These are phyloP conservation scores for Dovyalis caffra DNA, from an alignment of 345 rosid genomes.

Conservation along the genomic window DNA sequence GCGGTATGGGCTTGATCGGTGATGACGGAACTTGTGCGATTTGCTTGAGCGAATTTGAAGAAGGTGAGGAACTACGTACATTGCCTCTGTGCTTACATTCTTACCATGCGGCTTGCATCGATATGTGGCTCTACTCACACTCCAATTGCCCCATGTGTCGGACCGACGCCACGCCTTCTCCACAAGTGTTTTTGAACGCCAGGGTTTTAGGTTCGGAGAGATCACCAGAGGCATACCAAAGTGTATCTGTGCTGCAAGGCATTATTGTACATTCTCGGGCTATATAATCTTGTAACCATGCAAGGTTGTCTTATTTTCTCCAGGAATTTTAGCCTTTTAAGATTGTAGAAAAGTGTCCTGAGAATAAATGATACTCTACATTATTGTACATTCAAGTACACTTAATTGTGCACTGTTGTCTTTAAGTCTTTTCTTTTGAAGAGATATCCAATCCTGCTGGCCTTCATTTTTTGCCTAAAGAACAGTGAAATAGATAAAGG, in stretches of 20 bases:
- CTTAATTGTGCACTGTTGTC: background rate
- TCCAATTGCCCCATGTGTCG: conserved; percentile 44
- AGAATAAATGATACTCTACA: background rate
- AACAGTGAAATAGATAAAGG: too few relatives aligned
- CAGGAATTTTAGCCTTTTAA: background rate
- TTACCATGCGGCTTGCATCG: conserved; percentile 34
- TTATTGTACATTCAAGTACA: background rate
- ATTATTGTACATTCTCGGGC: background rate
- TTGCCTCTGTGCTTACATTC: conserved; percentile 36
- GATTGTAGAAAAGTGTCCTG: background rate
- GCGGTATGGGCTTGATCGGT: conserved; percentile 18
- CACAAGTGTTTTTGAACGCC: background rate
- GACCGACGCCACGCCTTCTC: conserved; percentile 34
- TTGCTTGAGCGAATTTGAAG: conserved; percentile 32
- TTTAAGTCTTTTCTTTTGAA: too few relatives aligned
- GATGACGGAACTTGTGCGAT: conserved; percentile 31
- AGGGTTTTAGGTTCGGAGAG: background rate
- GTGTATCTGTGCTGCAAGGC: background rate
- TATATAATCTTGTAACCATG: background rate
- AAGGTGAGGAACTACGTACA: conserved; percentile 25
- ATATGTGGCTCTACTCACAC: conserved; percentile 39
- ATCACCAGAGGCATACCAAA: background rate
- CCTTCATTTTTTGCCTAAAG: too few relatives aligned
- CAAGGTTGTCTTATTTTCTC: background rate
- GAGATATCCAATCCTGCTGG: too few relatives aligned